These are phyloP conservation scores for Metschnikowia baotianmanensis DNA, from an alignment of 805 yeast species.

Conservation along the genomic window DNA sequence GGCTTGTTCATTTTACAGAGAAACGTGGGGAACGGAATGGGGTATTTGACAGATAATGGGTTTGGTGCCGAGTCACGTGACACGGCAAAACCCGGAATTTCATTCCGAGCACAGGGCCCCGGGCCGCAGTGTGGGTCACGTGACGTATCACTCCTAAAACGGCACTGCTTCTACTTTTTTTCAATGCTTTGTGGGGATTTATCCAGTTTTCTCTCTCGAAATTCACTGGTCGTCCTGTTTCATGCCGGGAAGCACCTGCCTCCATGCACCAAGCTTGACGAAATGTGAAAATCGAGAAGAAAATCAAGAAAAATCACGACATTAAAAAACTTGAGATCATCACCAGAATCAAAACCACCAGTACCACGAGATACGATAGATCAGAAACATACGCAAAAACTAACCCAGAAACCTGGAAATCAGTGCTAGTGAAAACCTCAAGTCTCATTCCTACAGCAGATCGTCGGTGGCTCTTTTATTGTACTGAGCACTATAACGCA, in stretches of 20 bases:
- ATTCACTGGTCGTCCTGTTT: conserved; percentile 2
- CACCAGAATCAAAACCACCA: conserved; percentile 2
- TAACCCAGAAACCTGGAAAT: background rate
- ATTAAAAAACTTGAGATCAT: conserved; percentile 1
- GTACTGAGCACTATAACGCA: conserved; percentile 39
- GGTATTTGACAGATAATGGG: too few relatives aligned
- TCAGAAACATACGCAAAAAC: too few relatives aligned
- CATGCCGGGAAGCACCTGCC: conserved; percentile 9
- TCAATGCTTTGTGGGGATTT: too few relatives aligned
- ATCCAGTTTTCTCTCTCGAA: background rate
- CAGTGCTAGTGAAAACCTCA: conserved; percentile 11
- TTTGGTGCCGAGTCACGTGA: conserved; percentile 1
- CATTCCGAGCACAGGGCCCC: too few relatives aligned
- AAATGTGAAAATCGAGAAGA: too few relatives aligned
- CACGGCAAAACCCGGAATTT: too few relatives aligned
- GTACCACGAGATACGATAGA: conserved; percentile 10
- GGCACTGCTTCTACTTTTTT: too few relatives aligned
- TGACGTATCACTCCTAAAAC: too few relatives aligned
- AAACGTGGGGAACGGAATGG: too few relatives aligned
- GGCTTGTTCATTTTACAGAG: conserved; percentile 4
- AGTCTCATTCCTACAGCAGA: conserved; percentile 26
- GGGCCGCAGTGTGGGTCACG: too few relatives aligned
- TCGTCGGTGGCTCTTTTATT: conserved; percentile 50
- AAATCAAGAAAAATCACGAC: too few relatives aligned
- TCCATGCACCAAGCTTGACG: conserved; percentile 7